A percentile compares a stretch with the other conserved stretches of the same genome.
Conservation (phyloP, 768 basidiomycete genomes). For the Megacollybia marginata region DNA sequence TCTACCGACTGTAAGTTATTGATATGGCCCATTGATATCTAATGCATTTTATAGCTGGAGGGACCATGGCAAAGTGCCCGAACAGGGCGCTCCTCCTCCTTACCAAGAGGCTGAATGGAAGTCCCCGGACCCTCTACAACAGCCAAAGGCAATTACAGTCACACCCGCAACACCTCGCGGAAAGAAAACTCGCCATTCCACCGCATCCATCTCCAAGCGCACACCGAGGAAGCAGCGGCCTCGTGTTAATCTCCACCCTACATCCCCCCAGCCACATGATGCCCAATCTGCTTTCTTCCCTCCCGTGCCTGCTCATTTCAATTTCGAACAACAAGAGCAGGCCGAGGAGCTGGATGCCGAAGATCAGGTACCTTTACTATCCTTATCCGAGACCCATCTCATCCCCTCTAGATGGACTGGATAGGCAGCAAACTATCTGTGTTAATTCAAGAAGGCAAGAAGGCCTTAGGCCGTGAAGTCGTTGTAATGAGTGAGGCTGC, state of each 20-base stretch:
- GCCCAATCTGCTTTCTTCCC: constrained; percentile 10
- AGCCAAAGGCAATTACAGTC: constrained; percentile 8
- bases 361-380: constrained; percentile 28
- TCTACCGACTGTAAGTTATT: constrained; percentile 69
- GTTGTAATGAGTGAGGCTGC: constrained; percentile 69
- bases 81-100: constrained; percentile 51
- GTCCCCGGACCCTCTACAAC: constrained; percentile 2
- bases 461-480: constrained; percentile 68
- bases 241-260: background rate
- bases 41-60: constrained; percentile 50
- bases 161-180: constrained; percentile 3
- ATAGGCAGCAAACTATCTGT: constrained; percentile 61
- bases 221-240: constrained; percentile 1
- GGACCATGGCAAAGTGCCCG: constrained; percentile 56
- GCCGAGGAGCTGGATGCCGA: constrained; percentile 35
- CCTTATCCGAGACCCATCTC: background rate
- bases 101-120: constrained; percentile 36
- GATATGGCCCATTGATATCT: background rate
- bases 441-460: constrained; percentile 75
- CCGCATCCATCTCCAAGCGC: background rate
- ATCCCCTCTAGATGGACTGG: constrained; percentile 65
- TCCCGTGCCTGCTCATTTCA: constrained; percentile 32
- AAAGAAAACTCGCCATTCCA: background rate
- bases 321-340: constrained; percentile 26
- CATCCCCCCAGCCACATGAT: background rate